A percentile compares a stretch with the other conserved stretches of the same genome.
Evolutionary conservation across 1,284 basidiomycete species (phyloP).

Genomic region (Cutaneotrichosporon sp.): DNA sequence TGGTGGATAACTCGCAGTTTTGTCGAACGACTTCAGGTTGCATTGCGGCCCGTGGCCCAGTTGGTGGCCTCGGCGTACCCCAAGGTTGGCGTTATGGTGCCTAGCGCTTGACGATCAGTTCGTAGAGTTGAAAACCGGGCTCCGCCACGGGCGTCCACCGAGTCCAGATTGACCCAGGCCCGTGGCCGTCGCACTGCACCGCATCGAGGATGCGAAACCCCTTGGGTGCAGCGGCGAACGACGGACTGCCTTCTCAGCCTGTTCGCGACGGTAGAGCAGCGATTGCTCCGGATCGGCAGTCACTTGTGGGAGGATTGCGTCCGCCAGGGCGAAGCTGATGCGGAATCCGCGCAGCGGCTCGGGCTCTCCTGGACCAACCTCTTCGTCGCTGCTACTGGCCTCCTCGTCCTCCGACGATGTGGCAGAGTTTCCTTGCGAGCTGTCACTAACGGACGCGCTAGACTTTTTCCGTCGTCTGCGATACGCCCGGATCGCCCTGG

Average conservation of each 20-base stretch:
- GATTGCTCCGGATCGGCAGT: slow-evolving; percentile 10
- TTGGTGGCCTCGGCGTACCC: too few species aligned
- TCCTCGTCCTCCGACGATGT: not conserved
- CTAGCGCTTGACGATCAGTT: not conserved
- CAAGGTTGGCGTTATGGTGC: too few species aligned
- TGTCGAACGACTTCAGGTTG: too few species aligned
- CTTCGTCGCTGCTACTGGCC: not conserved
- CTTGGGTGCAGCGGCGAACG: not conserved
- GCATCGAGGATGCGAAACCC: not conserved
- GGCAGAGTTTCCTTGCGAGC: not conserved
- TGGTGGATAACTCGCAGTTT: too few species aligned
- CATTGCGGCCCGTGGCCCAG: too few species aligned
- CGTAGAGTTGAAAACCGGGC: not conserved
- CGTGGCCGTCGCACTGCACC: not conserved
- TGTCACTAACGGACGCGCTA: too few species aligned
- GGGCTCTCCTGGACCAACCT: not conserved
- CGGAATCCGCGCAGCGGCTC: not conserved
- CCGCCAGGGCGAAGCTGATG: slow-evolving; percentile 16
- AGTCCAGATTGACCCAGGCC: not conserved
- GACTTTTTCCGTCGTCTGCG: not conserved
- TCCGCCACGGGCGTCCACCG: not conserved
- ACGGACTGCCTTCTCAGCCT: not conserved
- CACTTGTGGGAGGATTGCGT: slow-evolving; percentile 13
- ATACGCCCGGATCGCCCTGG: not conserved
- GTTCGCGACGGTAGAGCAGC: slow-evolving; percentile 14